Base-by-base conservation (phyloP, 2,329 filamentous ascomycete species). In the Aspergillus fructus region DNA sequence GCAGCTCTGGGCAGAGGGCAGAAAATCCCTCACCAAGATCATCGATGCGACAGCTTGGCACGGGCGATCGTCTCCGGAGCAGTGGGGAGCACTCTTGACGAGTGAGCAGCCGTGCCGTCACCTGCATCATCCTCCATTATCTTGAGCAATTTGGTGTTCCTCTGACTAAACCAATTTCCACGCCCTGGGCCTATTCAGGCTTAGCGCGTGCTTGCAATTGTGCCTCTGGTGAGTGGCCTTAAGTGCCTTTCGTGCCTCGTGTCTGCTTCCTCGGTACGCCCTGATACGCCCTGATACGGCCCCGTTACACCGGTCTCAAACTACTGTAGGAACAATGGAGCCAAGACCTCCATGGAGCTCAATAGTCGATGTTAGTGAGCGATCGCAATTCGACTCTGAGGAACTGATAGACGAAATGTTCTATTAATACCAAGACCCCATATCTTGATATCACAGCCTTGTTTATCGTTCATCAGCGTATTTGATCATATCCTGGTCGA, bases 21-120 rank as follows among this genome's bases (percentile, higher is more conserved):
- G 62, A 69, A 71, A 71, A 71, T 71, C 68, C 69, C 69, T 71
- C 69, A 71, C 66, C 59, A 62, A 55, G 68, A 71, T 70, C 64
- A 60, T 56, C 59, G 62, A 65, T 67, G 66, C 65, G 62, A 66
- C 63, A 68, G 64, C 64, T 63, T 64, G 64, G 65, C 66, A 62
- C 63, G 65, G 68, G 66, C 68, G 70, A 72, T 72, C 70, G 63
- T 63, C 64, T 49, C 56, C 67, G 68, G 68, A 68, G 62, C 63
- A 43, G 34, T 48, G 58, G 68, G 67, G 68, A 66, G 60, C 64
- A 5, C 9, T 37, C 41, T 23, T 50, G 41, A 30, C 48, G 41
- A 56, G 34, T 51, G 30, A 39, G 40, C 33, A 40, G 46, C 21
- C 12, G 21, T 34, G 34, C 48, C 34, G 30, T 13, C 50, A 45